A percentile compares a stretch with the other conserved stretches of the same genome.
Evolutionary conservation across 768 basidiomycete species (phyloP).

Genomic region (Tephrocybe sp.): DNA sequence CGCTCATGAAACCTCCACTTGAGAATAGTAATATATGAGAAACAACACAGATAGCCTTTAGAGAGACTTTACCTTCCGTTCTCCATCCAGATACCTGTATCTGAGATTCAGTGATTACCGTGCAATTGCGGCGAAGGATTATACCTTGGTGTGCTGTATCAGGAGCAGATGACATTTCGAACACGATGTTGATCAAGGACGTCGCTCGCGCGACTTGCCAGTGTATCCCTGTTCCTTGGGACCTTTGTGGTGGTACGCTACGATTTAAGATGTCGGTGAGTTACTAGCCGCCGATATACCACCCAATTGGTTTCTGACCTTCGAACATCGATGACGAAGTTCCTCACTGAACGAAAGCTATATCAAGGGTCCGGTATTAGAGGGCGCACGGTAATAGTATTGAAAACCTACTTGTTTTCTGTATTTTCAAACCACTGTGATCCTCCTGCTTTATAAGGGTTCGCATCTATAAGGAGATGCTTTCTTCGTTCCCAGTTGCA

Average conservation of each 20-base stretch:
- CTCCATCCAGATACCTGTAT: slow-evolving; percentile 59
- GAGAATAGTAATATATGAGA: not conserved
- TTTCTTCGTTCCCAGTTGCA: not conserved
- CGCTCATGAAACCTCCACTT: slow-evolving; percentile 51
- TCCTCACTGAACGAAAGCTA: slow-evolving; percentile 68
- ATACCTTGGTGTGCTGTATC: slow-evolving; percentile 68
- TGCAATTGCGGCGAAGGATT: not conserved
- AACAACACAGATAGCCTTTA: not conserved
- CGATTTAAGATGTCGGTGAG: too few relatives aligned
- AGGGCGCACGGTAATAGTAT: not conserved
- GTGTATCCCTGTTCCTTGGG: slow-evolving; percentile 67
- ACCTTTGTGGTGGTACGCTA: slow-evolving; percentile 46
- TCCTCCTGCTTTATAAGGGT: slow-evolving; percentile 72
- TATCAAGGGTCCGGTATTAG: not conserved
- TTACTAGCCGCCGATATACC: too few relatives aligned
- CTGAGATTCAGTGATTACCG: not conserved
- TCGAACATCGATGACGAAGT: slow-evolving; percentile 68
- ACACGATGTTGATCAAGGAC: slow-evolving; percentile 49
- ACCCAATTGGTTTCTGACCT: slow-evolving; percentile 16
- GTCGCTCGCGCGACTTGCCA: slow-evolving; percentile 66
- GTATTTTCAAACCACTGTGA: slow-evolving; percentile 62
- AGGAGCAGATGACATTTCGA: slow-evolving; percentile 65
- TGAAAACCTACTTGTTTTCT: slow-evolving; percentile 63
- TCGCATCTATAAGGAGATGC: slow-evolving; percentile 44
- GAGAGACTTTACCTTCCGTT: slow-evolving; percentile 58